Evolutionary conservation across 352 stramenopile genomes (phyloP).

Genomic region (Phytophthora melonis): DNA sequence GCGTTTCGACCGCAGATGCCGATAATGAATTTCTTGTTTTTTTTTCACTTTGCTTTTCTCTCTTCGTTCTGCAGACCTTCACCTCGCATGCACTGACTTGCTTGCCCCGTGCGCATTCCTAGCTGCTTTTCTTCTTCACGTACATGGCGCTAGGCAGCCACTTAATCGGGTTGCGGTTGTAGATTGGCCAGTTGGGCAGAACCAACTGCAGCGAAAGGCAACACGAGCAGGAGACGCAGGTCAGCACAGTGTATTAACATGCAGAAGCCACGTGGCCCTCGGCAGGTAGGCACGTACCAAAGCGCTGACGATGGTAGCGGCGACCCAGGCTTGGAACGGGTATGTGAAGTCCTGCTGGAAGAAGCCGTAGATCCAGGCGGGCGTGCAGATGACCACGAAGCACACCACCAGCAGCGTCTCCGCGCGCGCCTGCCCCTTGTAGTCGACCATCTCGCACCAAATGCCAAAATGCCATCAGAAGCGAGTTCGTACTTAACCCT

Average conservation of each 20-base stretch:
- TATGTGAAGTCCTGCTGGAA: slow-evolving; percentile 86
- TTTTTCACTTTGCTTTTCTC: not conserved
- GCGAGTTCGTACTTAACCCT: too few species aligned
- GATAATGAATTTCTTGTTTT: slow-evolving; percentile 33
- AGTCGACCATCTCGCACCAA: slow-evolving; percentile 78
- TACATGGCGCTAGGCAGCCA: slow-evolving; percentile 85
- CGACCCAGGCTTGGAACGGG: slow-evolving; percentile 76
- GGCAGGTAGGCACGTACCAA: slow-evolving; percentile 47
- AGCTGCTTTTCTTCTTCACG: slow-evolving; percentile 59
- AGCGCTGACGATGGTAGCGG: slow-evolving; percentile 61
- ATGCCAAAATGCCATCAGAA: too few species aligned
- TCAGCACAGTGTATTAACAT: not conserved
- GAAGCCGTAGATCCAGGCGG: slow-evolving; percentile 88
- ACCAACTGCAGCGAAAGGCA: slow-evolving; percentile 52
- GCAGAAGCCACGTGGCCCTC: slow-evolving; percentile 30
- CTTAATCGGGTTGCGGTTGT: slow-evolving; percentile 87
- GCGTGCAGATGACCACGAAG: slow-evolving; percentile 80
- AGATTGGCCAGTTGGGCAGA: slow-evolving; percentile 85
- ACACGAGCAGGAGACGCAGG: slow-evolving; percentile 3
- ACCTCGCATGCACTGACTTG: too few species aligned
- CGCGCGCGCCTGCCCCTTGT: slow-evolving; percentile 81
- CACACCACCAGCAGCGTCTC: slow-evolving; percentile 72
- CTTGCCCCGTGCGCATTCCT: slow-evolving; percentile 2
- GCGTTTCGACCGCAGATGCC: not conserved
- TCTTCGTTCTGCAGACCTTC: not conserved